phyloP scores from a whole-genome alignment of 495 filamentous ascomycete genomes.

The Trypethelium eluteriae region DNA sequence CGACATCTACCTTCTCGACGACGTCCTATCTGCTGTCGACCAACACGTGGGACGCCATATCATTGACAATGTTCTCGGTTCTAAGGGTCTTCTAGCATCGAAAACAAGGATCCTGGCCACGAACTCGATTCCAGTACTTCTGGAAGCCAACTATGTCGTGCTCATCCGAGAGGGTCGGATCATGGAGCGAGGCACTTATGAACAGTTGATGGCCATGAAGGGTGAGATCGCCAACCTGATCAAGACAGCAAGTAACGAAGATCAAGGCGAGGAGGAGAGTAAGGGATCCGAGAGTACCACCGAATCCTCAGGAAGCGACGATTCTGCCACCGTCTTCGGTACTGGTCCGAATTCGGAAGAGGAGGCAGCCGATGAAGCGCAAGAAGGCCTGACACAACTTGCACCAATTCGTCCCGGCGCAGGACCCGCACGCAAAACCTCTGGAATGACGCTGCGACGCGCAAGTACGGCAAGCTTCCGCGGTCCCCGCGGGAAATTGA shows the following conservation, averaged over 20 bases:
- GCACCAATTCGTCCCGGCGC: conserved; percentile 58
- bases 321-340: conserved; percentile 50
- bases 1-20: conserved; percentile 94
- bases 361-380: conserved; percentile 57
- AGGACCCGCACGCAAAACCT: conserved; percentile 45
- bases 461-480: conserved; percentile 88
- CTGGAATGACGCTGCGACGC: conserved; percentile 70
- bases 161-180: conserved; percentile 77
- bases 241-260: conserved; percentile 62
- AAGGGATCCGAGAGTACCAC: conserved; percentile 41
- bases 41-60: conserved; percentile 94
- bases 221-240: conserved; percentile 82
- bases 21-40: conserved; percentile 91
- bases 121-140: conserved; percentile 87
- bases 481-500: conserved; percentile 70
- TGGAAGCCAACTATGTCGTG: conserved; percentile 77
- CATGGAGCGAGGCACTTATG: conserved; percentile 79
- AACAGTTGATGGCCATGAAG: conserved; percentile 86
- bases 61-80: conserved; percentile 85
- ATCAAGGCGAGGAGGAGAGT: conserved; percentile 48
- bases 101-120: conserved; percentile 94
- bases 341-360: conserved; percentile 41
- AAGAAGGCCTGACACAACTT: conserved; percentile 60
- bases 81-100: conserved; percentile 67
- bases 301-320: conserved; percentile 37